Percentiles rank a stretch among this genome's conserved stretches.
These are phyloP conservation scores for Fusarium miscanthi DNA, from an alignment of 2,329 filamentous ascomycete species.

Conservation along the genomic window DNA sequence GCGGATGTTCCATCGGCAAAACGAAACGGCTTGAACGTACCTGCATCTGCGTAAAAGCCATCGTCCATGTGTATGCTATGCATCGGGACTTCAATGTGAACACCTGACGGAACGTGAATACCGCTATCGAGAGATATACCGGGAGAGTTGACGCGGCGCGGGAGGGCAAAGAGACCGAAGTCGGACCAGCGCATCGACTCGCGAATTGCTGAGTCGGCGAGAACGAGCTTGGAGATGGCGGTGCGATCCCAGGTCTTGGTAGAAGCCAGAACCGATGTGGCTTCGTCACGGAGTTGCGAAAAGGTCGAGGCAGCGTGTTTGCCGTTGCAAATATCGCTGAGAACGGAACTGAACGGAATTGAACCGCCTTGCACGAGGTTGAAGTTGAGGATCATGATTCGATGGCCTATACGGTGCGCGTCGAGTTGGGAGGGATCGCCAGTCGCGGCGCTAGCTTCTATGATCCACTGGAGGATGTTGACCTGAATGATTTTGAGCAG, in stretches of 20 bases:
- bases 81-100: neutral
- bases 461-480: neutral
- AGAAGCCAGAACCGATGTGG: neutral
- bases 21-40: neutral
- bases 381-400: neutral
- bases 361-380: neutral
- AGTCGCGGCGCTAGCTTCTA: neutral
- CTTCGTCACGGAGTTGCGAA: neutral
- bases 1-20: neutral
- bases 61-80: neutral
- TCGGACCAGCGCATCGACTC: slow-evolving; percentile 4
- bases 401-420: neutral
- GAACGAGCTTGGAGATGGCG: neutral
- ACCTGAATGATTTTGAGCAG: neutral
- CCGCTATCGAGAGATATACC: neutral
- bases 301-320: neutral
- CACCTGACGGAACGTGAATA: neutral
- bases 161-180: neutral
- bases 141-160: neutral
- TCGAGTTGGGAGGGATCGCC: neutral
- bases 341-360: neutral
- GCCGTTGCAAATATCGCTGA: neutral
- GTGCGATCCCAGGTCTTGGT: neutral
- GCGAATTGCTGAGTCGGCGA: neutral
- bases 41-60: neutral